Evolutionary conservation across 768 basidiomycete species (phyloP).

Genomic region (Rossbeevera mucosa): DNA sequence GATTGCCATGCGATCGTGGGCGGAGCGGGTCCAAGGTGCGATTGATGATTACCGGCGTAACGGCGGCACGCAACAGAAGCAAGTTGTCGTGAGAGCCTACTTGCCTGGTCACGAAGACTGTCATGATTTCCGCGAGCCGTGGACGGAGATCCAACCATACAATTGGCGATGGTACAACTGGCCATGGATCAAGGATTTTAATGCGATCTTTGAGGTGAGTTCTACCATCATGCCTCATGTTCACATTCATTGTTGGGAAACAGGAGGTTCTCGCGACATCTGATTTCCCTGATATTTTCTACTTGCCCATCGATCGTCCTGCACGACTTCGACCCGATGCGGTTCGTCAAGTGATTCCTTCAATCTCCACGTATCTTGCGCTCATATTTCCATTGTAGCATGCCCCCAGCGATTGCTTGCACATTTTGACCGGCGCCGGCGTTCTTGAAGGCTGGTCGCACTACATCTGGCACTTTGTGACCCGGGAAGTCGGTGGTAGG

Average conservation of each 20-base stretch:
- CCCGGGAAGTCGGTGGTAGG: constrained; percentile 31
- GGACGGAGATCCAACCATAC: constrained; percentile 41
- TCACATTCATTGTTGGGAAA: neutral
- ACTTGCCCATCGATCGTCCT: constrained; percentile 57
- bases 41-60: constrained; percentile 33
- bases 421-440: constrained; percentile 43
- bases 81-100: constrained; percentile 58
- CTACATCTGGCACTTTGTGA: constrained; percentile 48
- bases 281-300: constrained; percentile 53
- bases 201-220: constrained; percentile 54
- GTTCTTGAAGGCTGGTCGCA: constrained; percentile 51
- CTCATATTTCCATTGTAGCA: constrained; percentile 30
- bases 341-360: constrained; percentile 33
- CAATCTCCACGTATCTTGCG: neutral
- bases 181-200: constrained; percentile 55
- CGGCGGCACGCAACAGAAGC: constrained; percentile 30
- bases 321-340: constrained; percentile 61
- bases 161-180: constrained; percentile 59
- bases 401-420: constrained; percentile 42
- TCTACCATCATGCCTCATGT: neutral
- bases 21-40: constrained; percentile 43
- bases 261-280: constrained; percentile 41
- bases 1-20: constrained; percentile 55
- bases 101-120: constrained; percentile 65
- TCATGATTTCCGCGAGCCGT: constrained; percentile 45